Percentiles rank a stretch among this genome's conserved stretches.
Evolutionary conservation across 1,284 basidiomycete species (phyloP).

Genomic region (Macrocybe sp.): DNA sequence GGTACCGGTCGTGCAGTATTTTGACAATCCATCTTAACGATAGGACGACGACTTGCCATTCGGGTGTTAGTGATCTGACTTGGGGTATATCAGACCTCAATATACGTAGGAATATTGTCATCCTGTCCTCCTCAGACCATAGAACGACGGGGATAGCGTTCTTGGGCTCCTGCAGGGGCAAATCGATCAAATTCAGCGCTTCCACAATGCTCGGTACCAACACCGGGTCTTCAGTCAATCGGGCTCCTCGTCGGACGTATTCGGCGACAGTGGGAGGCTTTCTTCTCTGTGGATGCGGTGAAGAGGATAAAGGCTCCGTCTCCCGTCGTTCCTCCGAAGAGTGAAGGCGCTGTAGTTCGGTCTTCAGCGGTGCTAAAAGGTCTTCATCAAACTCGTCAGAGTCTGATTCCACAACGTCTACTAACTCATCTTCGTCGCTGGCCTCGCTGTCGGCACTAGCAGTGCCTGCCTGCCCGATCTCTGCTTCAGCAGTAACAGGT

Average conservation of each 20-base stretch:
- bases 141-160: constrained; percentile 37
- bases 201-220: constrained; percentile 23
- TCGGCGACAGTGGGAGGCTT: constrained; percentile 48
- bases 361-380: constrained; percentile 62
- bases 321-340: constrained; percentile 25
- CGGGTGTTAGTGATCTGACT: constrained; percentile 41
- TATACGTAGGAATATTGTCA: constrained; percentile 52
- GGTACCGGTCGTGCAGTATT: constrained; percentile 43
- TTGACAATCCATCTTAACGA: constrained; percentile 57
- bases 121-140: constrained; percentile 44
- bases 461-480: constrained; percentile 10
- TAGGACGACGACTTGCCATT: constrained; percentile 45
- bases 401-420: constrained; percentile 44
- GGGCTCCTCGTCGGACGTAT: constrained; percentile 67
- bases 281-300: constrained; percentile 24
- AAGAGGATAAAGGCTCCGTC: constrained; percentile 25
- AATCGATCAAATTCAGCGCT: constrained; percentile 3
- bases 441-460: constrained; percentile 30
- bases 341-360: constrained; percentile 57
- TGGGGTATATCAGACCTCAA: constrained; percentile 50
- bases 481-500: constrained; percentile 21
- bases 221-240: constrained; percentile 57
- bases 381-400: constrained; percentile 38
- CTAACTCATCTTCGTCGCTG: constrained; percentile 59
- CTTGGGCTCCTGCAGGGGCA: constrained; percentile 32